These are phyloP conservation scores for Apiotrichum siamense DNA, from an alignment of 1,284 basidiomycete species.

Conservation along the genomic window DNA sequence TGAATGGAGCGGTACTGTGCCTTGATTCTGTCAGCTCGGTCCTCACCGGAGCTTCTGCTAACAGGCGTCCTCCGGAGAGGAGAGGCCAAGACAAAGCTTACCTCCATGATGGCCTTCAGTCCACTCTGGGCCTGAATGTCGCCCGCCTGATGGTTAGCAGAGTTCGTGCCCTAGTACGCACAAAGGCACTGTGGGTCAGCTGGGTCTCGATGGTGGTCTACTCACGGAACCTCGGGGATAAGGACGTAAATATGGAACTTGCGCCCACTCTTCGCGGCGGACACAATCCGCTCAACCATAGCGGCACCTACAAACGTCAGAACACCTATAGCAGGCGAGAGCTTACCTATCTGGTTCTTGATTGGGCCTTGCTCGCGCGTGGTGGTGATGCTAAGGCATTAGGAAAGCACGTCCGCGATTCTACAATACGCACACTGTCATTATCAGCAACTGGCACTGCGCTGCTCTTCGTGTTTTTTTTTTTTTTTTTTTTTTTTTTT, in stretches of 20 bases:
- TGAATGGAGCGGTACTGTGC: constrained; percentile 63
- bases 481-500: too few relatives aligned
- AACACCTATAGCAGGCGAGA: background rate
- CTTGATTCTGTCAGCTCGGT: too few relatives aligned
- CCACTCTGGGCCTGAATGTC: constrained; percentile 65
- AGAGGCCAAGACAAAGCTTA: constrained; percentile 10
- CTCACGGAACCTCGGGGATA: constrained; percentile 58
- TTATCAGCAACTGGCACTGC: too few relatives aligned
- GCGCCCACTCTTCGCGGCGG: constrained; percentile 61
- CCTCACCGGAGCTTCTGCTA: too few relatives aligned
- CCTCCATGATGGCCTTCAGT: constrained; percentile 54
- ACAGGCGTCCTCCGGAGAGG: too few relatives aligned
- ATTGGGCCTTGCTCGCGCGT: constrained; percentile 59
- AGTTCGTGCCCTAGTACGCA: constrained; percentile 10
- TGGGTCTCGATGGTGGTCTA: background rate
- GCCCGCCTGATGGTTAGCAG: constrained; percentile 53
- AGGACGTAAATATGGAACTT: constrained; percentile 74
- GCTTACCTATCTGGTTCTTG: constrained; percentile 67
- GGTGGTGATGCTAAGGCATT: constrained; percentile 73
- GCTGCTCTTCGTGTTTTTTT: too few relatives aligned
- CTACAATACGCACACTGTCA: constrained; percentile 28
- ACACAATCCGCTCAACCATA: constrained; percentile 71
- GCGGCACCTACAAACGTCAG: constrained; percentile 52
- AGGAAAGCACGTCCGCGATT: too few relatives aligned
- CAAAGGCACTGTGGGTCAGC: constrained; percentile 31